These are phyloP conservation scores for Entomortierella chlamydospora DNA, from an alignment of 192 early-diverging fungal genomes.

Conservation along the genomic window DNA sequence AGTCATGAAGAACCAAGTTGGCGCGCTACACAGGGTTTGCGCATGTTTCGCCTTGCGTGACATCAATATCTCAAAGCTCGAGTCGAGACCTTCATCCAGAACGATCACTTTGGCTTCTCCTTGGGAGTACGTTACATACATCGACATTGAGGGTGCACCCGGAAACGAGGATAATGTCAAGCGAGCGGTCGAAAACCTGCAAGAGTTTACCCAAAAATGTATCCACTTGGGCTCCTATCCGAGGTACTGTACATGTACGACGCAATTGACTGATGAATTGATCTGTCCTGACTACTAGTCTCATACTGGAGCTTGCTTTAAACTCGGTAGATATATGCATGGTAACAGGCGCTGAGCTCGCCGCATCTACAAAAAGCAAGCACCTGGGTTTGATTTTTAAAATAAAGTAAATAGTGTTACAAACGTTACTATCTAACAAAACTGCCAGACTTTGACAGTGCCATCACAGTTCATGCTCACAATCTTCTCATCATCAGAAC, in stretches of 20 bases:
- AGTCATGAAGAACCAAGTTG: slow-evolving; percentile 50
- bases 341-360: slow-evolving; percentile 3
- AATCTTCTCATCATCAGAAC: slow-evolving; percentile 48
- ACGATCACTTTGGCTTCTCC: slow-evolving; percentile 37
- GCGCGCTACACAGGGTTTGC: slow-evolving; percentile 38
- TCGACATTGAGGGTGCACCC: slow-evolving; percentile 46
- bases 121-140: slow-evolving; percentile 47
- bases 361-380: neutral
- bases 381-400: no score
- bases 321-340: slow-evolving; percentile 12
- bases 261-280: neutral
- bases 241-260: slow-evolving; percentile 6
- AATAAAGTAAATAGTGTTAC: slow-evolving; percentile 12
- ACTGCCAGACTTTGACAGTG: slow-evolving; percentile 48
- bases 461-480: slow-evolving; percentile 51
- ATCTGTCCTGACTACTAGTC: neutral
- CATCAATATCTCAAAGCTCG: slow-evolving; percentile 50
- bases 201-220: slow-evolving; percentile 47
- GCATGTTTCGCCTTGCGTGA: slow-evolving; percentile 42
- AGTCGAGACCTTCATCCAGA: slow-evolving; percentile 35
- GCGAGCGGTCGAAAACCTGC: slow-evolving; percentile 39
- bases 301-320: neutral
- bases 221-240: slow-evolving; percentile 46
- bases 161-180: slow-evolving; percentile 43
- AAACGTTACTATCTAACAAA: slow-evolving; percentile 27